These are phyloP conservation scores for Corniculantispora saksenae DNA, from an alignment of 2,329 filamentous ascomycete species.

Conservation along the genomic window DNA sequence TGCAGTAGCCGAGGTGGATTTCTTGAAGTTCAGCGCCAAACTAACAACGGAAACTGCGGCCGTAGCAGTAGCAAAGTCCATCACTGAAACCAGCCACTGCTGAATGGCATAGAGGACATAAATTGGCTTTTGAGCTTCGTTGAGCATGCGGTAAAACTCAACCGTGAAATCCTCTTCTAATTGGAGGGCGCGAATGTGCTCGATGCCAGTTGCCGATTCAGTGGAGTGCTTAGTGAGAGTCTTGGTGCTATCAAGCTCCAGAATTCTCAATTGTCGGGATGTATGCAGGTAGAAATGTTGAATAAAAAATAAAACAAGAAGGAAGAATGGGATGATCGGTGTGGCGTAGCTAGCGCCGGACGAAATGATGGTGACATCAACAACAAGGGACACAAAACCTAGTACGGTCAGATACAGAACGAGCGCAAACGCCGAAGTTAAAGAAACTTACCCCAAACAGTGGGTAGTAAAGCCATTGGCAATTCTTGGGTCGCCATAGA, in stretches of 20 bases:
- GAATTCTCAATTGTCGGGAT: slow-evolving; percentile 53
- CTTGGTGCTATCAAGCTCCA: slow-evolving; percentile 55
- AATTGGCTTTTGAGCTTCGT: slow-evolving; percentile 21
- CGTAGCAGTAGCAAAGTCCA: slow-evolving; percentile 32
- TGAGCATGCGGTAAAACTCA: slow-evolving; percentile 45
- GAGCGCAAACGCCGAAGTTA: no score
- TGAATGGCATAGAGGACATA: slow-evolving; percentile 46
- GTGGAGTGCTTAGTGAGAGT: slow-evolving; percentile 43
- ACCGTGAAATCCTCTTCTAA: slow-evolving; percentile 33
- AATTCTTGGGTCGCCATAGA: slow-evolving; percentile 34
- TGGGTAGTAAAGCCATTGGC: slow-evolving; percentile 33
- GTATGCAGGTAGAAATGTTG: slow-evolving; percentile 43
- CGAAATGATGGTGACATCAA: slow-evolving; percentile 32
- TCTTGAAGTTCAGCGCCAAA: slow-evolving; percentile 42
- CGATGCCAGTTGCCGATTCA: slow-evolving; percentile 33
- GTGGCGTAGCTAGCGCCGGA: slow-evolving; percentile 43
- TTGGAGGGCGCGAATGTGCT: slow-evolving; percentile 28
- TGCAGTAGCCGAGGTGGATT: slow-evolving; percentile 46
- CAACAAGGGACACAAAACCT: not conserved
- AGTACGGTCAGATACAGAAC: no score
- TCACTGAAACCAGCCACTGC: slow-evolving; percentile 45
- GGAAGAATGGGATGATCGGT: slow-evolving; percentile 41
- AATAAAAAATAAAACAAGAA: slow-evolving; percentile 21
- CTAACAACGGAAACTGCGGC: slow-evolving; percentile 37
- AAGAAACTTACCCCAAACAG: slow-evolving; percentile 34